Evolutionary conservation across 495 filamentous ascomycete genomes (phyloP).

Genomic region (Aspergillus incahuasiensis): DNA sequence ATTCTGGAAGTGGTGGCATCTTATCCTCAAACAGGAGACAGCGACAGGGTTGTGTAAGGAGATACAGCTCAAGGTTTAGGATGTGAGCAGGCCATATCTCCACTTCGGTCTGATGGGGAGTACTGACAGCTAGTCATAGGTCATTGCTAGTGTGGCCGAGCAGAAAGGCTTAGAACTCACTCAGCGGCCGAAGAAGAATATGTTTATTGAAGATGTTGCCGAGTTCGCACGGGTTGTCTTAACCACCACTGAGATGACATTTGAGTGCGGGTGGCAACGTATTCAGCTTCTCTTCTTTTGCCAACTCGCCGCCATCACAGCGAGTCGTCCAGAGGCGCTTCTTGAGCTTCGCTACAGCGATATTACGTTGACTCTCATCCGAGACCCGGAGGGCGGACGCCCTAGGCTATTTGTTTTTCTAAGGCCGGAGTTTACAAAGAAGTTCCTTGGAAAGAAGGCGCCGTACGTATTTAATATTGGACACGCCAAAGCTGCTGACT

Average conservation of each 20-base stretch:
- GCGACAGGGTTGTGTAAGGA: constrained; percentile 23
- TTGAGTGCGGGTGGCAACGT: constrained; percentile 25
- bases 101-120: background rate
- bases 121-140: background rate
- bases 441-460: too few relatives aligned
- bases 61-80: constrained; percentile 20
- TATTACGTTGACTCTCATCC: constrained; percentile 27
- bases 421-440: constrained; percentile 31
- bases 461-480: too few relatives aligned
- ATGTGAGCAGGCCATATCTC: constrained; percentile 11
- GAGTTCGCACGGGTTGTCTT: constrained; percentile 27
- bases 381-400: constrained; percentile 25
- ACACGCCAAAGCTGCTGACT: too few relatives aligned
- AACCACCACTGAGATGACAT: constrained; percentile 31
- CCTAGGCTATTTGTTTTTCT: constrained; percentile 31
- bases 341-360: constrained; percentile 28
- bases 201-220: constrained; percentile 30
- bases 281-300: constrained; percentile 34
- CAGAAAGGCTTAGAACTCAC: too few relatives aligned
- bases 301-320: constrained; percentile 33
- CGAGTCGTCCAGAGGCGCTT: constrained; percentile 27
- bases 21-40: constrained; percentile 22
- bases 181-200: too few relatives aligned
- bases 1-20: constrained; percentile 37
- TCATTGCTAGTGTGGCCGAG: background rate